A percentile compares a stretch with the other conserved stretches of the same genome.
These are phyloP conservation scores for Fusarium sp. DNA, from an alignment of 2,329 filamentous ascomycete genomes.

Conservation along the genomic window DNA sequence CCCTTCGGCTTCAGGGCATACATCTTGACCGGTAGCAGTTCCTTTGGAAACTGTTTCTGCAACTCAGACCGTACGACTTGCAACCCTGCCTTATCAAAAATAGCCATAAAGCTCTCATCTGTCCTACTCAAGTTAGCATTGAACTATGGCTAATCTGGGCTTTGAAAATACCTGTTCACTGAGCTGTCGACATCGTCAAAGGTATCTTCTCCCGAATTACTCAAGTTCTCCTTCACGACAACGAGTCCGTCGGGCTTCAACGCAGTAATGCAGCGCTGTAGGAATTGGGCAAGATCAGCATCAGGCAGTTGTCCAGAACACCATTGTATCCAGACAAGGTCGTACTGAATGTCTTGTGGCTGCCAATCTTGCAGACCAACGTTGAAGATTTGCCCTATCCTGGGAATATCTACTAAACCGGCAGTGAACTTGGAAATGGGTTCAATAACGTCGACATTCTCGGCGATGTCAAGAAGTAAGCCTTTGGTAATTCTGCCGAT, in stretches of 20 bases:
- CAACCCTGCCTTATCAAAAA: background rate
- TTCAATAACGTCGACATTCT: background rate
- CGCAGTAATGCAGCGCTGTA: background rate
- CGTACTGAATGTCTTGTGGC: background rate
- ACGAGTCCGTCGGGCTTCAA: background rate
- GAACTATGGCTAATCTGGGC: background rate
- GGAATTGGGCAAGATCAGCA: accelerated
- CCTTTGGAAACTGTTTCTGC: background rate
- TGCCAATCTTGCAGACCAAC: background rate
- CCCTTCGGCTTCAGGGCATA: background rate
- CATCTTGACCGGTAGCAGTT: background rate
- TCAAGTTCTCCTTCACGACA: background rate
- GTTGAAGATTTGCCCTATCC: background rate
- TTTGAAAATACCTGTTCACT: background rate
- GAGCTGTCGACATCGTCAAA: background rate
- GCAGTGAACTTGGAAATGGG: background rate
- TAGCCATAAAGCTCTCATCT: background rate
- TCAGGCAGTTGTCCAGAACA: background rate
- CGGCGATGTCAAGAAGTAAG: background rate
- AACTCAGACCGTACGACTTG: background rate
- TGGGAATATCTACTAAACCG: background rate
- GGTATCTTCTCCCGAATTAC: accelerated
- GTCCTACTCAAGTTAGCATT: background rate
- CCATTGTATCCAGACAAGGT: conserved; percentile 1
- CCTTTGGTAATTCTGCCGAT: conserved; percentile 1